Conservation (phyloP, 108 stramenopile species). For the Mayamaea pseudoterrestris region DNA sequence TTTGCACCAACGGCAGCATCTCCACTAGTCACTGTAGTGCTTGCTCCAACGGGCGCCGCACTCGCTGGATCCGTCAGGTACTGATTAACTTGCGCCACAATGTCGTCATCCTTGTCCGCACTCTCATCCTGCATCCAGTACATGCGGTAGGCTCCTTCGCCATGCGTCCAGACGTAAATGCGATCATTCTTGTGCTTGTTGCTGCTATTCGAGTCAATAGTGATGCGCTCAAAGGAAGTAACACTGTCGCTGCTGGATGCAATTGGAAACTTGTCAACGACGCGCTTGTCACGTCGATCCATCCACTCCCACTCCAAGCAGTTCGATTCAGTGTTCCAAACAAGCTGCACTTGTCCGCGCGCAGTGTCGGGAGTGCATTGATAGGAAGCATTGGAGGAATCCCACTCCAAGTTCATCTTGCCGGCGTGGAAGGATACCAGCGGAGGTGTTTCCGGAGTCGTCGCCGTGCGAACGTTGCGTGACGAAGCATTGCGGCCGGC, state of each 20-base stretch:
- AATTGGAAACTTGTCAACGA: conserved; percentile 31
- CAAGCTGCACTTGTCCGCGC: conserved; percentile 54
- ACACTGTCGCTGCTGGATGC: conserved; percentile 11
- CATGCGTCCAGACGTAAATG: conserved; percentile 27
- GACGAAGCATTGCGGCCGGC: too few relatives aligned
- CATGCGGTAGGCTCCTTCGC: conserved; percentile 30
- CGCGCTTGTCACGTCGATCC: conserved; percentile 57
- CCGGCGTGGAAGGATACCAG: conserved; percentile 64
- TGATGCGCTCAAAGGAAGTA: conserved; percentile 33
- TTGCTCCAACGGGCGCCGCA: conserved; percentile 22
- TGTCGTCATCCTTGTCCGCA: conserved; percentile 31
- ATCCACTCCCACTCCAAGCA: conserved; percentile 51
- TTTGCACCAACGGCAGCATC: conserved; percentile 7
- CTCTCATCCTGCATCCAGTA: conserved; percentile 64
- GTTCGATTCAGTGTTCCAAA: conserved; percentile 23
- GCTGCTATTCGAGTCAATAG: conserved; percentile 1
- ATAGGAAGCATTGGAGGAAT: conserved; percentile 42
- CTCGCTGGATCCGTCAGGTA: conserved; percentile 32
- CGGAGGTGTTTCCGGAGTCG: conserved; percentile 11
- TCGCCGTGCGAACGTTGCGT: not conserved
- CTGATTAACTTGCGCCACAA: conserved; percentile 51
- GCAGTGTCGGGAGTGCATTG: conserved; percentile 42
- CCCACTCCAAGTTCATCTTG: conserved; percentile 36
- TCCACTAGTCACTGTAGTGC: not conserved
- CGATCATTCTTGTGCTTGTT: conserved; percentile 31